Base-by-base conservation (phyloP, 805 yeast genomes). In the Sugiyamaella boreocaroliniensis region DNA sequence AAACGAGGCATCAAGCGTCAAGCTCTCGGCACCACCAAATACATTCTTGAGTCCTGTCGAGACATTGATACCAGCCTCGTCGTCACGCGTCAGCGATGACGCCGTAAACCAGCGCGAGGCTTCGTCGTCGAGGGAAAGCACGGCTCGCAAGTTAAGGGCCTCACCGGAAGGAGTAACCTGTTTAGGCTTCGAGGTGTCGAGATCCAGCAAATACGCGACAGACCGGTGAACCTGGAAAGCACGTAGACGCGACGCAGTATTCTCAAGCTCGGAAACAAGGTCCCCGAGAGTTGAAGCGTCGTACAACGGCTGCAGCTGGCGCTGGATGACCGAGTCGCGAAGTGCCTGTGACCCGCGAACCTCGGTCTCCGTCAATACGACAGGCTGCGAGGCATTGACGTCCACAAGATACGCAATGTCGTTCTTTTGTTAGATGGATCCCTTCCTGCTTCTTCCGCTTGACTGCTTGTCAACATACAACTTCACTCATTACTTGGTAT, bases 1-100 rank as follows among this genome's bases (percentile, higher is more conserved):
- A 16, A 53, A 53, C 12, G 78, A 78, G 58, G 77, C 72, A 52
- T 78, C 77, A 18, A 81, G 53, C 7, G 44, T 43, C n/a, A 83
- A 59, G 7, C 69, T 66, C 63, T 82, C 88, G 26, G 82, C 85
- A 10, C 82, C 83, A 14, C 83, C 85, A 59, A 81, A 75, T 9
- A 78, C 68, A 61, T 82, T 83, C 18, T 73, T 64, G 55, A 72
- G 73, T 68, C 80, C 88, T 53, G 86, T 78, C 37, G 85, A 15
- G 9, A 50, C 43, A 11, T 16, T 45, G 37, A 54, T 16, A 1
- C 56, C 57, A 5, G 55, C 57, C 22, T 49, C 55, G 19, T 57
- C 61, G 19, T 56, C 57, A 20, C 53, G 40, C 14, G 56, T 57
- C n/a, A 50, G 19, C 8, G 50, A 19, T 14, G 47, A 43, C 26